These are phyloP conservation scores for Grosmannia serpens DNA, from an alignment of 2,329 filamentous ascomycete genomes.

Conservation along the genomic window DNA sequence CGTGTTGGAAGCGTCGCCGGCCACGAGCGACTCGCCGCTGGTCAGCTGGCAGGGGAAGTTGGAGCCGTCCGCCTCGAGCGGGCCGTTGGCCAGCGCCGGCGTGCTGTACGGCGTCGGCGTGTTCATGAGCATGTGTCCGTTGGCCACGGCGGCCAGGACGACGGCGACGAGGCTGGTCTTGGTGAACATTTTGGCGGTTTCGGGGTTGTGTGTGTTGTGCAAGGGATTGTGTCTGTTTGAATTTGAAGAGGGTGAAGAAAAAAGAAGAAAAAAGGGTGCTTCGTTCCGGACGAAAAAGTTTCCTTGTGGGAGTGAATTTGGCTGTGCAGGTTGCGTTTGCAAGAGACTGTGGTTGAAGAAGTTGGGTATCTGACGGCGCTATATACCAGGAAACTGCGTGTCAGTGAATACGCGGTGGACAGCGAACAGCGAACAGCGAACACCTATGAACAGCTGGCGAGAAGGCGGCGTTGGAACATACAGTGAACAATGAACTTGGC, in stretches of 20 bases:
- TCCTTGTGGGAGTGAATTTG: constrained; percentile 2
- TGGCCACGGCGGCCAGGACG: constrained; percentile 48
- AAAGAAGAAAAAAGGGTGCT: constrained; percentile 1
- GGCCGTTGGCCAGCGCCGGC: constrained; percentile 41
- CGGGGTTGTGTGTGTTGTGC: constrained; percentile 19
- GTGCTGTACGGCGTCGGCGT: constrained; percentile 52
- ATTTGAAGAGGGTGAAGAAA: no score
- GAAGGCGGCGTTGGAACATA: background rate
- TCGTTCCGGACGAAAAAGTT: constrained; percentile 29
- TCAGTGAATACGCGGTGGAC: background rate
- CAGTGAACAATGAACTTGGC: background rate
- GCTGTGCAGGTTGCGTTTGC: background rate
- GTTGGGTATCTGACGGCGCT: background rate
- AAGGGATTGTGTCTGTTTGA: background rate
- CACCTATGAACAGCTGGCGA: no score
- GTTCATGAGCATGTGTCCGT: constrained; percentile 67
- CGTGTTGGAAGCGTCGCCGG: constrained; percentile 38
- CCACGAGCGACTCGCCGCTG: constrained; percentile 32
- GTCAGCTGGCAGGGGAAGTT: constrained; percentile 78
- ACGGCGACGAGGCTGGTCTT: constrained; percentile 29
- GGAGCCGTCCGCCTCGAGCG: constrained; percentile 45
- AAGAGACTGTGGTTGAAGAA: background rate
- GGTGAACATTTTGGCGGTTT: constrained; percentile 32
- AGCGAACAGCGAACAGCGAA: background rate
- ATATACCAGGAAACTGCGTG: background rate